These are phyloP conservation scores for Ulmus americana DNA, from an alignment of 331 rosid species.

Conservation along the genomic window DNA sequence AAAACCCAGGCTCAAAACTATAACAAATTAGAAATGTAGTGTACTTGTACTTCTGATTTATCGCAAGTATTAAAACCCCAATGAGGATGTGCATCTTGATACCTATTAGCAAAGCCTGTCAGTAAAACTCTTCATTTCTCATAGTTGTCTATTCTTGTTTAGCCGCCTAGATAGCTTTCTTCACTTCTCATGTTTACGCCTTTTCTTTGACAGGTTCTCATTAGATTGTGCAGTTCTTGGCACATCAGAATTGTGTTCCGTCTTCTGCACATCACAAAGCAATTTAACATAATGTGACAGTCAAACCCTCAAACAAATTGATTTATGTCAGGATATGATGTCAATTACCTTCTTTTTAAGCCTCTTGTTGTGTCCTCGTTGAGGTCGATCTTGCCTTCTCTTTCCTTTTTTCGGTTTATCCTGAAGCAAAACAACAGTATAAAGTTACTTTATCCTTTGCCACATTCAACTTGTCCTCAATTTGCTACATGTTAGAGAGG, in stretches of 20 bases:
- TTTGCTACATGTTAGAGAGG: slow-evolving; percentile 1
- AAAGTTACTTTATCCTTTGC: slow-evolving; percentile 13
- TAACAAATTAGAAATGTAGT: not conserved
- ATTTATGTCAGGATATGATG: too few species aligned
- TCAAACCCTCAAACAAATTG: not conserved
- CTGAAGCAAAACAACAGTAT: slow-evolving; percentile 25
- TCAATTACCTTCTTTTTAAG: slow-evolving; percentile 22
- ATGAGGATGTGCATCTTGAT: slow-evolving; percentile 3
- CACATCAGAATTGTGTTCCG: slow-evolving; percentile 16
- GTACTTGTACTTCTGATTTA: not conserved
- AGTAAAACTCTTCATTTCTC: slow-evolving; percentile 3
- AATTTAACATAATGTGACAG: slow-evolving; percentile 11
- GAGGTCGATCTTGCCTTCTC: slow-evolving; percentile 25
- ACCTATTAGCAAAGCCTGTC: not conserved
- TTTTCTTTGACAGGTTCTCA: slow-evolving; percentile 43
- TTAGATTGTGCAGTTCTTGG: slow-evolving; percentile 20
- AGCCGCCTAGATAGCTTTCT: not conserved
- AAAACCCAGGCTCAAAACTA: not conserved
- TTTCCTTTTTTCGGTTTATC: slow-evolving; percentile 34
- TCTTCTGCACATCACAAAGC: slow-evolving; percentile 41
- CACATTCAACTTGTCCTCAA: slow-evolving; percentile 3
- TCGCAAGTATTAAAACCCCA: slow-evolving; percentile 5
- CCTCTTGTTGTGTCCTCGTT: slow-evolving; percentile 7
- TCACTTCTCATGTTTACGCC: slow-evolving; percentile 31
- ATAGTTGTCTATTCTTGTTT: not conserved